Evolutionary conservation across 371 early-diverging fungal genomes (phyloP).

Genomic region (Entomophthora muscae): DNA sequence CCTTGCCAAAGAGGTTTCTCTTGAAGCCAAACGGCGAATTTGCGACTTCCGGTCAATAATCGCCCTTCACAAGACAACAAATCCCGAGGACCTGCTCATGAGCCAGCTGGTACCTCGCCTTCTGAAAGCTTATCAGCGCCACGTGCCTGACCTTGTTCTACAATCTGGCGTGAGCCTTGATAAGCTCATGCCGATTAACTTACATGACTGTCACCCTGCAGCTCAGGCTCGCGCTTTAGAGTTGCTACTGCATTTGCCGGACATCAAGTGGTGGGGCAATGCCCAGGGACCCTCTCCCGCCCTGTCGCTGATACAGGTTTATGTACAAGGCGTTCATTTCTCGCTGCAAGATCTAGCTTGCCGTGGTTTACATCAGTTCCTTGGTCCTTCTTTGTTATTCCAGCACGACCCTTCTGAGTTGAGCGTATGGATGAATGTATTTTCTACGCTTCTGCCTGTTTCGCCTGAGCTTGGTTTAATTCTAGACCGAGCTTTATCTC

Average conservation of each 20-base stretch:
- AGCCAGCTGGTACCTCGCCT: slow-evolving; percentile 33
- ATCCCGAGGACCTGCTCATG: slow-evolving; percentile 25
- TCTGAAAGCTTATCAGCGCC: slow-evolving; percentile 42
- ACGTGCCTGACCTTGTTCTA: slow-evolving; percentile 38
- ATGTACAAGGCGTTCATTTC: background rate
- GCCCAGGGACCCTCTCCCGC: slow-evolving; percentile 11
- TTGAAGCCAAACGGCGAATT: background rate
- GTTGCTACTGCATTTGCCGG: slow-evolving; percentile 33
- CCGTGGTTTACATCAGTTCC: background rate
- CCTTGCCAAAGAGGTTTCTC: background rate
- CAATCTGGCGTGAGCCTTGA: slow-evolving; percentile 54
- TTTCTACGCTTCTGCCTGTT: background rate
- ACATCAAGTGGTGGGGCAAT: slow-evolving; percentile 51
- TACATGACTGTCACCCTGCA: slow-evolving; percentile 27
- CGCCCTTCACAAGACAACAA: background rate
- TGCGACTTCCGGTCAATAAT: background rate
- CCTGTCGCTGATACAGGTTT: background rate
- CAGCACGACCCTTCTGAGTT: background rate
- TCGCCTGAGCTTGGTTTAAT: background rate
- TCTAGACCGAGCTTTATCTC: background rate
- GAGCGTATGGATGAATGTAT: background rate
- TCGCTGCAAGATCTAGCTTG: background rate
- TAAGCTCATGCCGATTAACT: slow-evolving; percentile 46
- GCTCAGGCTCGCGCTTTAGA: slow-evolving; percentile 36
- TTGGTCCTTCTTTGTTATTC: background rate